These are phyloP conservation scores for Myxozyma melibiosi DNA, from an alignment of 805 yeast species.

Conservation along the genomic window DNA sequence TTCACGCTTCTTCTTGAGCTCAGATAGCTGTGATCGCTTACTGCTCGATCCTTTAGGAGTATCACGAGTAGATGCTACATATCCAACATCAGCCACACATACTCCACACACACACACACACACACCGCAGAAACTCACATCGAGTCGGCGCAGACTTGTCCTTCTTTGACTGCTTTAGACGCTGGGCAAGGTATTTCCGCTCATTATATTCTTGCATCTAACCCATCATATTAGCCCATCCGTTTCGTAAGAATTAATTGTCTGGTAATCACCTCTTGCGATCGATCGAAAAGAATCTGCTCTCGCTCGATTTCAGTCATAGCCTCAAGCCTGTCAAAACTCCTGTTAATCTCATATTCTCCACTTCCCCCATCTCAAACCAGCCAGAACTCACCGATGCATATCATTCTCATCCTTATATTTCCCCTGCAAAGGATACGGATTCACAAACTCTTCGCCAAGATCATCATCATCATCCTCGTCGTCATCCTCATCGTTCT, in stretches of 20 bases:
- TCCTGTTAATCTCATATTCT: neutral
- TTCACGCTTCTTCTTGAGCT: conserved; percentile 74
- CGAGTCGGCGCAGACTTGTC: conserved; percentile 32
- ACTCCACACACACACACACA: neutral
- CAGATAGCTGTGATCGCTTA: conserved; percentile 62
- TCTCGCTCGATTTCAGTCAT: conserved; percentile 95
- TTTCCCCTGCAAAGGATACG: conserved; percentile 92
- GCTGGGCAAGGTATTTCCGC: conserved; percentile 76
- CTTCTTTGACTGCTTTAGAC: conserved; percentile 52
- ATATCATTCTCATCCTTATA: conserved; percentile 83
- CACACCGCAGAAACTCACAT: neutral
- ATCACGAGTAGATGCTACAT: conserved; percentile 44
- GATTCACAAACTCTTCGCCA: conserved; percentile 53
- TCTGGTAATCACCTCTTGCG: conserved; percentile 57
- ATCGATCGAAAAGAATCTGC: conserved; percentile 85
- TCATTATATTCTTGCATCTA: conserved; percentile 81
- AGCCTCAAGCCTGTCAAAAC: conserved; percentile 48
- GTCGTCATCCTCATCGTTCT: conserved; percentile 32
- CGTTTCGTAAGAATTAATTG: neutral
- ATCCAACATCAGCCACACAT: neutral
- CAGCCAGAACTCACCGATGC: conserved; percentile 39
- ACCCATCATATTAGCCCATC: neutral
- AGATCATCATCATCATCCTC: conserved; percentile 43
- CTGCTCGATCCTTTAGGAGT: conserved; percentile 45
- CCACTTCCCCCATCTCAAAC: neutral